phyloP scores from a whole-genome alignment of 108 stramenopile genomes.

The Schizochytrium sp. region DNA sequence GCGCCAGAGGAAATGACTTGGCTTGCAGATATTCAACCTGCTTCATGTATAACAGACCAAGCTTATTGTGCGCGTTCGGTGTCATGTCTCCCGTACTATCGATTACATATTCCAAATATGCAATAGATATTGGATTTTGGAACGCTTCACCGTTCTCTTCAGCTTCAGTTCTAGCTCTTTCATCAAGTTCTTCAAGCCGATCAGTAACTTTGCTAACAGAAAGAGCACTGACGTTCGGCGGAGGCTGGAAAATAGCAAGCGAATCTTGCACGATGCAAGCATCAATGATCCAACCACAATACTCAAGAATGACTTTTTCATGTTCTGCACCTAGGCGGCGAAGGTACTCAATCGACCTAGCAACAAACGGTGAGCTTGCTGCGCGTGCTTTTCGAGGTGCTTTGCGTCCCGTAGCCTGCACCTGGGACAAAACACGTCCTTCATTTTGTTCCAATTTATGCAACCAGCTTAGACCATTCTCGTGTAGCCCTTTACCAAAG shows the following conservation, averaged over 20 bases:
- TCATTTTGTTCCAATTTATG: constrained; percentile 54
- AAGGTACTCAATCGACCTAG: constrained; percentile 23
- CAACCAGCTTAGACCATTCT: constrained; percentile 10
- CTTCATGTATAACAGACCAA: neutral
- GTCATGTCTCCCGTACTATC: neutral
- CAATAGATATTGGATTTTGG: neutral
- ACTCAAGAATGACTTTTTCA: neutral
- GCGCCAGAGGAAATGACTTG: neutral
- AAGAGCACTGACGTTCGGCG: neutral
- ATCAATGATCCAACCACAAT: neutral
- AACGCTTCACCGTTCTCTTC: neutral
- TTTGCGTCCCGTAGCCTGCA: neutral
- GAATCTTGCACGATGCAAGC: constrained; percentile 18
- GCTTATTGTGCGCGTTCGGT: neutral
- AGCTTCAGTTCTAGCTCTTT: neutral
- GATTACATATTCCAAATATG: constrained; percentile 31
- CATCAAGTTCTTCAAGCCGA: neutral
- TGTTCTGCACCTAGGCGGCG: neutral
- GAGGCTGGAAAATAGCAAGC: constrained; percentile 35
- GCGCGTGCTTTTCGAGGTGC: neutral
- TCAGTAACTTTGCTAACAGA: neutral
- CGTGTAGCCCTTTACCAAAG: constrained; percentile 46
- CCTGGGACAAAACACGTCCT: neutral
- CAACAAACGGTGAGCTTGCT: neutral
- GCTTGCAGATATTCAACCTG: neutral